These are phyloP conservation scores for Tarenaya hassleriana DNA, from an alignment of 345 rosid species.

Conservation along the genomic window DNA sequence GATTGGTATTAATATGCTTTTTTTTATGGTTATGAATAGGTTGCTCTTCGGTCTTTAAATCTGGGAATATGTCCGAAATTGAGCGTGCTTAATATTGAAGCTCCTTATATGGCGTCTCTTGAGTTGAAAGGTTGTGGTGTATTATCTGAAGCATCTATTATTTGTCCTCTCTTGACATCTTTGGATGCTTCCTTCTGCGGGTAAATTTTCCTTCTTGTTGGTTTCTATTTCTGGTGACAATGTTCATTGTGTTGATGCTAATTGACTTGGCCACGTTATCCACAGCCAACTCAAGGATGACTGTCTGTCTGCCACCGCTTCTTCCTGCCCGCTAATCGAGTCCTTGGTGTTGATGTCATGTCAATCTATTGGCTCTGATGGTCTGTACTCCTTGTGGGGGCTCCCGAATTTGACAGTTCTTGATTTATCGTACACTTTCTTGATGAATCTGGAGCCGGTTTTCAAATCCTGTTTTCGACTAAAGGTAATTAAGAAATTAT, in stretches of 20 bases:
- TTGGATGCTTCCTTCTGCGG: conserved; percentile 97
- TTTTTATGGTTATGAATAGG: conserved; percentile 41
- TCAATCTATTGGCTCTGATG: conserved; percentile 72
- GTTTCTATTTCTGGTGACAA: conserved; percentile 2
- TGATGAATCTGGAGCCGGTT: conserved; percentile 71
- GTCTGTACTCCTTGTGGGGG: conserved; percentile 58
- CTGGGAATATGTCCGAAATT: conserved; percentile 94
- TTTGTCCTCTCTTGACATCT: conserved; percentile 75
- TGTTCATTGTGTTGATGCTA: conserved; percentile 2
- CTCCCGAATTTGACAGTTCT: conserved; percentile 61
- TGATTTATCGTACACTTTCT: conserved; percentile 89
- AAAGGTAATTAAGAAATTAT: conserved; percentile 47
- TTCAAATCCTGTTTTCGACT: conserved; percentile 76
- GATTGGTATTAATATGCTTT: not conserved
- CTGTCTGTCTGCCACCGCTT: conserved; percentile 73
- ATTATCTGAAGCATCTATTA: conserved; percentile 67
- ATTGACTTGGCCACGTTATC: conserved; percentile 5
- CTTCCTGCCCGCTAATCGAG: conserved; percentile 72
- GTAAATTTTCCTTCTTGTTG: conserved; percentile 27
- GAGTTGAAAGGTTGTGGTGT: conserved; percentile 98
- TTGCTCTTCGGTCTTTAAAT: conserved; percentile 77
- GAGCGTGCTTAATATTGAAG: conserved; percentile 65
- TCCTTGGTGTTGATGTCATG: conserved; percentile 91
- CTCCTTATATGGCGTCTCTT: conserved; percentile 67
- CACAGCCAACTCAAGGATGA: conserved; percentile 89